Evolutionary conservation across 1,139 yeast genomes (phyloP), one percentile per base, ranked within the genome.

Genomic region (Debaryomyces udenii): DNA sequence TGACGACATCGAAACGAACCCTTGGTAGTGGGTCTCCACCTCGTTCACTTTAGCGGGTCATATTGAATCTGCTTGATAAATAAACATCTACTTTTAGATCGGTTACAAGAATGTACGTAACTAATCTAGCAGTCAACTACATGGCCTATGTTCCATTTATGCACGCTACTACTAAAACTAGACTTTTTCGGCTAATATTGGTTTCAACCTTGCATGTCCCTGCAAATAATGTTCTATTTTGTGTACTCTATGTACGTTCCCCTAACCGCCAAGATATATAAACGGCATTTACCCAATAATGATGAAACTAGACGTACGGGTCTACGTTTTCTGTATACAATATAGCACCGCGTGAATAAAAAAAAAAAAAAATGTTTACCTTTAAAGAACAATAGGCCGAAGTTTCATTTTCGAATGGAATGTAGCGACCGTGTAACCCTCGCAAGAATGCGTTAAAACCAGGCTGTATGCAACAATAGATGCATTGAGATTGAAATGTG

Each of bases 1-100:
- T 31, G 64, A 65, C 9, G 71, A 69, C 27, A 57, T 66, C 38
- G 74, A 69, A 48, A 46, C 60, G 10, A 76, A 76, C 49, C 81
- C 81, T 2, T 76, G 81, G 81, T 73, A 67, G 38, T 39, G 15
- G 10, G 13, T 9, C n/a, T 11, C 4, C 18, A 11, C 10, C n/a
- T 10, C n/a, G 11, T 24, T 20, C 13, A 34, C 31, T 10, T n/a
- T 17, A 37, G 16, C 22, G 7, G 7, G 5, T 7, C 22, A 20
- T 20, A 20, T 20, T 7, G 7, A 20, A n/a, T 30, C 26, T 15
- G 18, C 27, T 7, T 38, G 28, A 10, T 26, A 26, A 26, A 26
- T 11, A 26, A 26, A 26, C 28, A 26, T 10, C 22, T 7, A 20
- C 22, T 20, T 20, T 20, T 20, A 20, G 7, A 7, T 20, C 22